phyloP scores from a whole-genome alignment of 108 stramenopile genomes.

The Skeletonema tropicum region DNA sequence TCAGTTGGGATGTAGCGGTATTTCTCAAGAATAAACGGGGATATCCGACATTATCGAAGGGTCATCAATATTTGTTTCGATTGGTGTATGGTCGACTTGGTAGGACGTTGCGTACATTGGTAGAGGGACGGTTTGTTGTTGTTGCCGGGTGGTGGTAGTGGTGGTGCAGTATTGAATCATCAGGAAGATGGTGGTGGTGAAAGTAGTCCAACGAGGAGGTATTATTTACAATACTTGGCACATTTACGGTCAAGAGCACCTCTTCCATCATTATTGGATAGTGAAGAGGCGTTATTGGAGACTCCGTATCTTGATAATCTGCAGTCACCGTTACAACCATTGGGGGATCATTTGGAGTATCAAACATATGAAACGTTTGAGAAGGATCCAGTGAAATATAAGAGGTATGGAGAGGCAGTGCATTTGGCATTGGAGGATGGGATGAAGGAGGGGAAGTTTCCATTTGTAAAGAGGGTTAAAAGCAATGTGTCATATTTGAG shows the following conservation, averaged over 20 bases:
- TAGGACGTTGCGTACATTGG: slow-evolving; percentile 65
- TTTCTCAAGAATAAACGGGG: slow-evolving; percentile 94
- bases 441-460: slow-evolving; percentile 18
- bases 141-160: no score
- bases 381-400: slow-evolving; percentile 97
- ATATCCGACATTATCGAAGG: slow-evolving; percentile 88
- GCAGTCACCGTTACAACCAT: slow-evolving; percentile 96
- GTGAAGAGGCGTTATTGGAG: slow-evolving; percentile 79
- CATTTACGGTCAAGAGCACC: slow-evolving; percentile 75
- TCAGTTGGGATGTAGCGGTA: slow-evolving; percentile 68
- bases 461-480: slow-evolving; percentile 7
- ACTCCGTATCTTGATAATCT: slow-evolving; percentile 88
- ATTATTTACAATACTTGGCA: slow-evolving; percentile 90
- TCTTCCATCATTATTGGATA: slow-evolving; percentile 51
- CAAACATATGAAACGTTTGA: slow-evolving; percentile 98
- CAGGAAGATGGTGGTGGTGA: background rate
- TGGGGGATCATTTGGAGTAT: slow-evolving; percentile 97
- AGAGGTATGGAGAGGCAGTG: slow-evolving; percentile 87
- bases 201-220: slow-evolving; percentile 42
- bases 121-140: slow-evolving; percentile 64
- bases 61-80: slow-evolving; percentile 79
- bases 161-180: background rate
- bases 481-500: background rate
- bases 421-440: slow-evolving; percentile 60
- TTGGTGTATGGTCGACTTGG: slow-evolving; percentile 69